These are phyloP conservation scores for Canariomyces notabilis DNA, from an alignment of 2,329 filamentous ascomycete genomes.

Conservation along the genomic window DNA sequence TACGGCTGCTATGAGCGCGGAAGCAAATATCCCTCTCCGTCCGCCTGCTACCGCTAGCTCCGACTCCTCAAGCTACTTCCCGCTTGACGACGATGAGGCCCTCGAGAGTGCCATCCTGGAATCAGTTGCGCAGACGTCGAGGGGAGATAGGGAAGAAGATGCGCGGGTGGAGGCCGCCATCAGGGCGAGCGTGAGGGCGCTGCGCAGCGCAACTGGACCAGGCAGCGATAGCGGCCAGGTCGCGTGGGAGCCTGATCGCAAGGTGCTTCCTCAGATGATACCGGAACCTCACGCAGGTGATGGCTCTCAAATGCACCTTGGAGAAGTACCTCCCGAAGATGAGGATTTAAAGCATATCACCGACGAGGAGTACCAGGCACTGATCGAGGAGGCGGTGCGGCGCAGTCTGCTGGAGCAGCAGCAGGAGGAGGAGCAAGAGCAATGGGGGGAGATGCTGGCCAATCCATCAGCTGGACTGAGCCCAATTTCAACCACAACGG, in stretches of 20 bases:
- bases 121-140: slow-evolving; percentile 66
- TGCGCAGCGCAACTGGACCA: slow-evolving; percentile 31
- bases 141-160: slow-evolving; percentile 65
- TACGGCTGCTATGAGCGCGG: slow-evolving; percentile 1
- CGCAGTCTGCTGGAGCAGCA: slow-evolving; percentile 39
- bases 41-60: slow-evolving; percentile 5
- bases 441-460: neutral
- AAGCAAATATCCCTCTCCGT: neutral
- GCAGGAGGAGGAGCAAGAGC: slow-evolving; percentile 5
- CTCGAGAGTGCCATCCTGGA: slow-evolving; percentile 67
- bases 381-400: slow-evolving; percentile 53
- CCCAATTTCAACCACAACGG: neutral
- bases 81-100: slow-evolving; percentile 45
- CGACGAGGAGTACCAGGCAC: slow-evolving; percentile 53
- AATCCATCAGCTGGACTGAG: slow-evolving; percentile 3
- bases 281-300: too few relatives aligned
- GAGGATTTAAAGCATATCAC: slow-evolving; percentile 44
- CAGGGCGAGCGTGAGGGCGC: slow-evolving; percentile 61
- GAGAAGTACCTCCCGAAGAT: slow-evolving; percentile 25
- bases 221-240: slow-evolving; percentile 15
- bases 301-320: too few relatives aligned
- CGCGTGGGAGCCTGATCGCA: neutral
- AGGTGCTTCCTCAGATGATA: neutral
- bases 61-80: slow-evolving; percentile 8
- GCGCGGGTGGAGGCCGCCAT: slow-evolving; percentile 67